Base-by-base conservation (phyloP, 2,329 filamentous ascomycete species). In the Chrysoporthe cubensis region DNA sequence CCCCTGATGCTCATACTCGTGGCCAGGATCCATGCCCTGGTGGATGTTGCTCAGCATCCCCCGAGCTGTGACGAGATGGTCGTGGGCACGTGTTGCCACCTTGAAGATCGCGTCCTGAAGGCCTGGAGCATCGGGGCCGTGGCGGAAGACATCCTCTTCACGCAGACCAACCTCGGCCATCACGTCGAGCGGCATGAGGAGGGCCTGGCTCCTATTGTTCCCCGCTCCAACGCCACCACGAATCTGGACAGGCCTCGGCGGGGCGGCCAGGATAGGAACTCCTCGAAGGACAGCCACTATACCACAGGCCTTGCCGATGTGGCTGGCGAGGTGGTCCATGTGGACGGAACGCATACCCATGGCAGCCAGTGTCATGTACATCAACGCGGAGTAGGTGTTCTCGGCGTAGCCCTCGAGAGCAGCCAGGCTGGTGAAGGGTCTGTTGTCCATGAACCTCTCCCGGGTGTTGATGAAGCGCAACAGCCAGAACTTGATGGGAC, bases 251-350 rank as follows among this genome's bases (percentile, higher is more conserved):
- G 82, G 77, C 3, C 88, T 84, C 0, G 88, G 84, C 0, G 92
- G 91, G 57, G 95, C 93, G 0, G 94, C 94, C n/a, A 98, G 85
- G 2, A 98, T 79, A 0, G 96, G 94, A 13, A 98, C 84, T 0
- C 96, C 95, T 52, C 95, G 87, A n/a, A 99, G 82, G 0, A 97
- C 87, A 1, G 95, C 91, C 2, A 90, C 86, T 65, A 99, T 97
- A 9, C 96, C 96, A 61, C 89, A 91, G 0, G 96, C 94, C 76
- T 99, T 99, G 64, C 96, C 96, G 67, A 98, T 92, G 78, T 99
- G 96, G 65, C 92, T 96, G 9, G 95, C 95, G 21, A 99, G 84
- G 80, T 99, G 96, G 75, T 99, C 96, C 54, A 94, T 88, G 34
- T 94, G 91, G 74, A 97, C 85, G 1, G 92, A 96, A 11, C 89